These are phyloP conservation scores for Acanthamoeba lenticulata DNA, from an alignment of 208 protist species.

Conservation along the genomic window DNA sequence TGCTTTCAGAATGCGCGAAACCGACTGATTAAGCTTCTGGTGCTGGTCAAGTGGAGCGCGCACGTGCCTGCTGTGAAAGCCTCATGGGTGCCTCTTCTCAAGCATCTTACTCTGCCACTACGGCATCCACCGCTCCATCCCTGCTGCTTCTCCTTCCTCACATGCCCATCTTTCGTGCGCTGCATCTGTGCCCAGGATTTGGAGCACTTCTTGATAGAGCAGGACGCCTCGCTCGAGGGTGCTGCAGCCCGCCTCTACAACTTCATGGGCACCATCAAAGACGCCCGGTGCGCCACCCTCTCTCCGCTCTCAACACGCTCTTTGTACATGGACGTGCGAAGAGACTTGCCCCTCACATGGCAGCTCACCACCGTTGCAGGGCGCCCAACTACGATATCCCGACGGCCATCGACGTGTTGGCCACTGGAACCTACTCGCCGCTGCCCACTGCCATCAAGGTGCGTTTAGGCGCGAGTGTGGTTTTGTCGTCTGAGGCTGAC, in stretches of 20 bases:
- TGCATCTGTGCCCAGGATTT: slow-evolving; percentile 45
- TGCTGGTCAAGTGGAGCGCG: slow-evolving; percentile 73
- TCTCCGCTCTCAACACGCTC: background rate
- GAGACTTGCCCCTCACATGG: background rate
- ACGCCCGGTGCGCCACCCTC: slow-evolving; percentile 38
- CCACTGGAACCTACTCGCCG: slow-evolving; percentile 67
- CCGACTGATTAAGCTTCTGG: slow-evolving; percentile 68
- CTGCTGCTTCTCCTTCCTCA: background rate
- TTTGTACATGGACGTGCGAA: background rate
- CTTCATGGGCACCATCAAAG: slow-evolving; percentile 57
- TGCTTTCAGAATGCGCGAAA: slow-evolving; percentile 69
- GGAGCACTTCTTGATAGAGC: slow-evolving; percentile 60
- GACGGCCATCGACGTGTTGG: slow-evolving; percentile 75
- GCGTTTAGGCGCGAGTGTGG: background rate
- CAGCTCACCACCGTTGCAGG: background rate
- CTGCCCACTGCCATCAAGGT: slow-evolving; percentile 72
- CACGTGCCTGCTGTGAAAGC: slow-evolving; percentile 69
- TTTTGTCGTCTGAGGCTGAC: too few species aligned
- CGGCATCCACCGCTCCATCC: background rate
- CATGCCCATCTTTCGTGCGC: background rate
- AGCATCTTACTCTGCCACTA: background rate
- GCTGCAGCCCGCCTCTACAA: slow-evolving; percentile 67
- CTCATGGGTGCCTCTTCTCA: slow-evolving; percentile 69
- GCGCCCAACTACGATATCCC: slow-evolving; percentile 76
- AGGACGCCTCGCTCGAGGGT: slow-evolving; percentile 71